Base-by-base conservation (phyloP, 305 asterid species). In the Fraxinus velutina region DNA sequence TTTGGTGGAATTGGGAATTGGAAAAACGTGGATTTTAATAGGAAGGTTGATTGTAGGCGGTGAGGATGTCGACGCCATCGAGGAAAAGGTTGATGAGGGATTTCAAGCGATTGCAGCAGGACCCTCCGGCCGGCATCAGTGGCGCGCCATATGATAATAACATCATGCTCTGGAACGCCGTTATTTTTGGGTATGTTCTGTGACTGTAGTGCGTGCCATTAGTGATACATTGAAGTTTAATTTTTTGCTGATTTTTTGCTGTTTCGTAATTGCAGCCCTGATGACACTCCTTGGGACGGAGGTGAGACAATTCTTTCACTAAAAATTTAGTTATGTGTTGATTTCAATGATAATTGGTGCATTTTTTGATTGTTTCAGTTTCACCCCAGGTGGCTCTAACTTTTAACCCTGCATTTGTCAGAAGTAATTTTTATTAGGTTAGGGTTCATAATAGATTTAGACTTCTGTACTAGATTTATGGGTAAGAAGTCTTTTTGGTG, bases 81-180 rank as follows among this genome's bases (percentile, higher is more conserved):
- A 83, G 85, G 83, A 83, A 83, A 82, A 72, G 83, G 32, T 76
- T 78, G 76, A 83, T 83, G 85, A 83, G 85, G 83, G 85, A 83
- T 83, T 83, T 83, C 80, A 78, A 73, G 83, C 72, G 85, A 75
- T 57, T 83, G 72, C 85, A 83, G 75, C 85, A 83, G 78, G 83
- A 83, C 19, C 85, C 85, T 27, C 85, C 85, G 8, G 85, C 85
- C 5, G 85, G 85, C 47, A 83, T 83, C 17, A 83, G 85, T 78
- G 85, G 85, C 17, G 85, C 85, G 22, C 85, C 85, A 57, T 75
- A 83, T 8, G 85, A 83, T 78, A 83, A 83, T 39, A 83, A 83
- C 72, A 83, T 83, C 60, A 83, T 83, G 85, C 82, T 78, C 6
- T 83, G 85, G 85, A 83, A 78, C 30, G 85, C 85, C 0, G 85